Evolutionary conservation across 2,329 filamentous ascomycete species (phyloP).

Genomic region (Aspergillus unguis): DNA sequence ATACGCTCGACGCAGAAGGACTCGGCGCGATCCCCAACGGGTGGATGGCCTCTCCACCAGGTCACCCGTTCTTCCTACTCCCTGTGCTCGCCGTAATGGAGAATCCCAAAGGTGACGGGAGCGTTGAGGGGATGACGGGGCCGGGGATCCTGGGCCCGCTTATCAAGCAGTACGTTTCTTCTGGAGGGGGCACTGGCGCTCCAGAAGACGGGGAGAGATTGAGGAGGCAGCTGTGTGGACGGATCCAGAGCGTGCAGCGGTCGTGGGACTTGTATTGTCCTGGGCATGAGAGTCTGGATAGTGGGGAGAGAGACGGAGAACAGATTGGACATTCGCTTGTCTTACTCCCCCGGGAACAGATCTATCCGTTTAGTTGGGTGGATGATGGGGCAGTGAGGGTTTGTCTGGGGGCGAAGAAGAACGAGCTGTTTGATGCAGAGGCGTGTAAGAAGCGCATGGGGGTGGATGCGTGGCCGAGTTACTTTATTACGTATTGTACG

Average conservation of each 20-base stretch:
- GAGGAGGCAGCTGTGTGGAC: slow-evolving; percentile 10
- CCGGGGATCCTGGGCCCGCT: slow-evolving; percentile 15
- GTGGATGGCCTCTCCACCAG: slow-evolving; percentile 22
- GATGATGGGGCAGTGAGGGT: slow-evolving; percentile 15
- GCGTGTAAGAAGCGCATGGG: slow-evolving; percentile 18
- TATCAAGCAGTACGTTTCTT: slow-evolving; percentile 15
- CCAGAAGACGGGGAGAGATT: not conserved
- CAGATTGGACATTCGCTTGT: slow-evolving; percentile 12
- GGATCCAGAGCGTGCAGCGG: slow-evolving; percentile 9
- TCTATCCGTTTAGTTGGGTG: slow-evolving; percentile 22
- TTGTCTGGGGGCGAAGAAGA: slow-evolving; percentile 15
- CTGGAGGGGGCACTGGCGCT: not conserved
- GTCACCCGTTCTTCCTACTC: slow-evolving; percentile 23
- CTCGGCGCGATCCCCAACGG: slow-evolving; percentile 21
- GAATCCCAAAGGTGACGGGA: slow-evolving; percentile 19
- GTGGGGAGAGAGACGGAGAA: not conserved
- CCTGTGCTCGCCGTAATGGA: slow-evolving; percentile 18
- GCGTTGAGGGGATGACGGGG: slow-evolving; percentile 19
- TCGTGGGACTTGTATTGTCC: slow-evolving; percentile 17
- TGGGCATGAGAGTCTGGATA: not conserved
- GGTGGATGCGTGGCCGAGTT: slow-evolving; percentile 23
- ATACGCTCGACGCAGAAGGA: slow-evolving; percentile 12
- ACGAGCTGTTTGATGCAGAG: slow-evolving; percentile 19
- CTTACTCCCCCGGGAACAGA: slow-evolving; percentile 16
- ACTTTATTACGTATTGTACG: slow-evolving; percentile 24